Evolutionary conservation across 192 early-diverging fungal species (phyloP).

Genomic region (Coemansia sp.): DNA sequence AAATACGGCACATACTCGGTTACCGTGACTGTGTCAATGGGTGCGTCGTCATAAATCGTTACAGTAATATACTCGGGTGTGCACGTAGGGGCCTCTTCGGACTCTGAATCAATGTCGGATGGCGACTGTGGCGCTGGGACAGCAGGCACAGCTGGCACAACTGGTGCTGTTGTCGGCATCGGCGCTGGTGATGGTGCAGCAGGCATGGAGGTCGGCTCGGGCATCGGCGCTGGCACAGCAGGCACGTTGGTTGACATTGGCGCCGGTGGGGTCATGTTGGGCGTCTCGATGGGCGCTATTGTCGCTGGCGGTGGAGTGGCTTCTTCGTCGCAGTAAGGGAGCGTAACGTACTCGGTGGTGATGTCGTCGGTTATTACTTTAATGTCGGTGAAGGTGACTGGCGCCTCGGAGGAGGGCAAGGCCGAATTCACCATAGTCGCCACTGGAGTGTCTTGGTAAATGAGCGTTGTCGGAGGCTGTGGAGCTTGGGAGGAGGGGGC

Average conservation of each 20-base stretch:
- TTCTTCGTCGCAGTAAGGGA: slow-evolving; percentile 1
- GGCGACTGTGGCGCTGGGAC: neutral
- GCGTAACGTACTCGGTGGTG: neutral
- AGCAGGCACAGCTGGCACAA: neutral
- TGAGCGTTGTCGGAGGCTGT: neutral
- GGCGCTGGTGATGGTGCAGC: neutral
- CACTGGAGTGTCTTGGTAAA: neutral
- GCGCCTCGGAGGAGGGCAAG: neutral
- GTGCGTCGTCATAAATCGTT: slow-evolving; percentile 11
- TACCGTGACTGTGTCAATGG: slow-evolving; percentile 15
- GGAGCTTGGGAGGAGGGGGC: slow-evolving; percentile 1
- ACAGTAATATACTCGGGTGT: slow-evolving; percentile 9
- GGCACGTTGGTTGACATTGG: neutral
- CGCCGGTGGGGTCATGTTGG: neutral
- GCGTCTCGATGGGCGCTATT: neutral
- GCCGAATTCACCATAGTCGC: neutral
- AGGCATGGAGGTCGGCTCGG: neutral
- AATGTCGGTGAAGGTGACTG: neutral
- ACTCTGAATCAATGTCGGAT: neutral
- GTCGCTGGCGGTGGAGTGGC: neutral
- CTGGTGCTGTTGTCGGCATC: neutral
- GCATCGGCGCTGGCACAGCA: slow-evolving; percentile 1
- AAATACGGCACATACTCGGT: slow-evolving; percentile 22
- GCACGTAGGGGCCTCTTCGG: neutral
- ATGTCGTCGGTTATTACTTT: neutral